These are phyloP conservation scores for Neurospora cerealis DNA, from an alignment of 495 filamentous ascomycete genomes.

Conservation along the genomic window DNA sequence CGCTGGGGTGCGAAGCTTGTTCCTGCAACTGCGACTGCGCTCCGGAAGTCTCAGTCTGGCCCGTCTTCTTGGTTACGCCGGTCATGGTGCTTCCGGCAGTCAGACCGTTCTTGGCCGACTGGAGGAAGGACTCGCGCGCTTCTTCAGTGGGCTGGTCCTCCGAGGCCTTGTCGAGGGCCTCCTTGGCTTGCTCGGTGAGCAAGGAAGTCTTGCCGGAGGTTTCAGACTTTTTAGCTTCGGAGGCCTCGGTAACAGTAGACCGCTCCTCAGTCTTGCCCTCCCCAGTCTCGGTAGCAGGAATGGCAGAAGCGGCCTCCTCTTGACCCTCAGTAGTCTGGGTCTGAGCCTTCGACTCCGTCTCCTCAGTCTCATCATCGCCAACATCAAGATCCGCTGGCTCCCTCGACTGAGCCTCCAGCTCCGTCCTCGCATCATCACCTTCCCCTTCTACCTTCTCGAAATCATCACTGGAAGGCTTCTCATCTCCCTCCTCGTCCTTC, in stretches of 20 bases:
- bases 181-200: constrained; percentile 20
- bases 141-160: constrained; percentile 17
- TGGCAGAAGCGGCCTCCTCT: not conserved
- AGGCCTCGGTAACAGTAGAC: not conserved
- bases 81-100: constrained; percentile 2
- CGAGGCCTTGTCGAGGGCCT: constrained; percentile 17
- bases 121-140: constrained; percentile 15
- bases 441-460: not conserved
- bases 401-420: constrained; percentile 3
- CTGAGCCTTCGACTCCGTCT: not conserved
- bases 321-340: not conserved
- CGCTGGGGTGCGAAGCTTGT: not conserved
- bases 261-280: not conserved
- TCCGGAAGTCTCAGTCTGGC: not conserved
- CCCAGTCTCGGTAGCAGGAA: not conserved
- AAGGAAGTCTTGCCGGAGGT: not conserved
- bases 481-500: constrained; percentile 5
- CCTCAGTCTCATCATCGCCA: not conserved
- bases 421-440: not conserved
- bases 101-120: constrained; percentile 7
- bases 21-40: constrained; percentile 1
- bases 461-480: not conserved
- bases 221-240: not conserved
- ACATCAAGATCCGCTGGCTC: constrained; percentile 40
- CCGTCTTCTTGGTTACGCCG: not conserved